A percentile compares a stretch with the other conserved stretches of the same genome.
Evolutionary conservation across 2,329 filamentous ascomycete species (phyloP).

Genomic region (Sphaceloma murrayae): DNA sequence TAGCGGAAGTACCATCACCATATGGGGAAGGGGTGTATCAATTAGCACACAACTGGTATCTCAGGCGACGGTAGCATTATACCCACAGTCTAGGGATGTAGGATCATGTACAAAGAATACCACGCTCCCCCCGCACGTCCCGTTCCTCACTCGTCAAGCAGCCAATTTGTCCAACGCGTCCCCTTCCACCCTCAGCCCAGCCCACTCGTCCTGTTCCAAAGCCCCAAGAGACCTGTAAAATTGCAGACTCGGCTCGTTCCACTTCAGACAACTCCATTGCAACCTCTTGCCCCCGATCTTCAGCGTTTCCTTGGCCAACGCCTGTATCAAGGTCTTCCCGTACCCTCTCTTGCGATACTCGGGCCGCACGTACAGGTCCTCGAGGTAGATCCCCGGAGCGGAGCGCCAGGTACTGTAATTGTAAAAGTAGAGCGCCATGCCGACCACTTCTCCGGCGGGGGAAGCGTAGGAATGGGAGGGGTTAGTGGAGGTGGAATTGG

Average conservation of each 20-base stretch:
- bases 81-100: constrained; percentile 9
- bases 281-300: constrained; percentile 63
- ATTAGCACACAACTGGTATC: constrained; percentile 88
- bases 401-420: constrained; percentile 92
- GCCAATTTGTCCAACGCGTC: constrained; percentile 53
- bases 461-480: constrained; percentile 28
- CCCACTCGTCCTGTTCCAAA: constrained; percentile 58
- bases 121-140: constrained; percentile 1
- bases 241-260: constrained; percentile 82
- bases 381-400: constrained; percentile 81
- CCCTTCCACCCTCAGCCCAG: constrained; percentile 64
- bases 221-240: constrained; percentile 66
- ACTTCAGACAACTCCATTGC: constrained; percentile 87
- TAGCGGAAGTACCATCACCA: constrained; percentile 67
- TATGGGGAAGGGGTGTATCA: constrained; percentile 62
- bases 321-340: constrained; percentile 63
- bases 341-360: constrained; percentile 66
- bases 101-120: constrained; percentile 15
- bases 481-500: constrained; percentile 24
- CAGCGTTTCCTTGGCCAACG: constrained; percentile 69
- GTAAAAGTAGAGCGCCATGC: constrained; percentile 87
- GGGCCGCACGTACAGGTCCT: constrained; percentile 78
- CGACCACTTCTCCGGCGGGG: constrained; percentile 43
- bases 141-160: constrained; percentile 22
- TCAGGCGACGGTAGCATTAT: constrained; percentile 58